Base-by-base conservation (phyloP, 495 filamentous ascomycete species). In the Penicillium silybi region DNA sequence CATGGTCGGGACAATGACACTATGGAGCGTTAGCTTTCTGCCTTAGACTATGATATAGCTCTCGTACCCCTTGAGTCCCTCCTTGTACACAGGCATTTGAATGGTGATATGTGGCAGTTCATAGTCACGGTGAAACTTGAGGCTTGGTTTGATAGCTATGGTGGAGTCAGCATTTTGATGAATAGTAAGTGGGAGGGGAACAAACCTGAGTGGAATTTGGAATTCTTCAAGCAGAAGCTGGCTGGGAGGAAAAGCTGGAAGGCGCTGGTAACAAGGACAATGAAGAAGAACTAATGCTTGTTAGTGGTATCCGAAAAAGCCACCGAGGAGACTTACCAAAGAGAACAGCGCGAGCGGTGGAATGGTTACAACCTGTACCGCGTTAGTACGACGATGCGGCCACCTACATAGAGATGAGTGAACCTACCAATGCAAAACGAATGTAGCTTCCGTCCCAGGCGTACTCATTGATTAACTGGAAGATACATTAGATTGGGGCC, bases 61-160 rank as follows among this genome's bases (percentile, higher is more conserved):
- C 16, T 5, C 41, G 6, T 49, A 49, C 46, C 70, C 69, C 18
- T 65, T 65, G 4, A 89, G 70, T 39, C 85, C 84, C 65, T 89
- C 86, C 58, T 86, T 89, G 70, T 88, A 89, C 1, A 89, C 84
- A 6, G 86, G 86, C 72, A 83, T 83, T 64, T 89, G 86, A 52
- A 89, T 85, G 4, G 86, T 61, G 17, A 61, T 44, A 35, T 53
- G 58, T 18, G 58, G 58, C 22, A 50, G 48, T 29, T 52, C 39
- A 48, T 38, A 61, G 29, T 46, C 53, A 25, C 26, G 58, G 50
- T 53, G 49, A 10, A 50, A 45, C 41, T 27, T 50, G 29, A 10
- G 37, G 37, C 29, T 49, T 8, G 46, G 46, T 19, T 49, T 49
- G 23, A 49, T 41, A 7, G 46, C 44, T 47, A 38, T 25, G 6